phyloP scores from a whole-genome alignment of 805 yeast species.

The Schwanniomyces vanrijiae region DNA sequence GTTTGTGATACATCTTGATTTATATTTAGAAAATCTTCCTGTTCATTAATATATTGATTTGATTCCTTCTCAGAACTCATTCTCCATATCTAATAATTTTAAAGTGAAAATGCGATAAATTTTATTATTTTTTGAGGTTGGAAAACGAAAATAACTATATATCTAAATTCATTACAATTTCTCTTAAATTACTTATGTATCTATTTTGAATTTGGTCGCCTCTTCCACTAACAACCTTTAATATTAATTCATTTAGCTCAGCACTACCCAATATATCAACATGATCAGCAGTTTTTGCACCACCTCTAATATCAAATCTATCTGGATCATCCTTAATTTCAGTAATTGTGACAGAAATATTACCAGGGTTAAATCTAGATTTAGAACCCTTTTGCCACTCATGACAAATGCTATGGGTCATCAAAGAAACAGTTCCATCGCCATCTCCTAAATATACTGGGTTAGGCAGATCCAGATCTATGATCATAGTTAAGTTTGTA shows the following conservation, averaged over 20 bases:
- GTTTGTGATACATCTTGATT: neutral
- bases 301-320: conserved; percentile 91
- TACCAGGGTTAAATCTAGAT: conserved; percentile 78
- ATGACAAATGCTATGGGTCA: conserved; percentile 89
- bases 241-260: conserved; percentile 80
- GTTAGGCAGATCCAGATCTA: conserved; percentile 59
- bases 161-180: conserved; percentile 60
- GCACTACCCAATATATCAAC: conserved; percentile 95
- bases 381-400: conserved; percentile 71
- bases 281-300: conserved; percentile 96
- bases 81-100: neutral
- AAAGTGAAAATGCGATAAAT: neutral
- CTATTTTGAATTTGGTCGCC: conserved; percentile 67
- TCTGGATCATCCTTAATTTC: conserved; percentile 95
- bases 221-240: conserved; percentile 78
- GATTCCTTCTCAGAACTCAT: conserved; percentile 3
- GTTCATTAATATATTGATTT: conserved; percentile 1
- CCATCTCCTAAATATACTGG: conserved; percentile 88
- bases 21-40: conserved; percentile 1
- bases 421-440: conserved; percentile 89
- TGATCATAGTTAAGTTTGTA: conserved; percentile 62
- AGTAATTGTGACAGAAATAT: conserved; percentile 69
- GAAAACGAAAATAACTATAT: conserved; percentile 25
- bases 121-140: neutral
- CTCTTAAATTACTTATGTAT: conserved; percentile 55